Conservation (phyloP, 495 filamentous ascomycete species). For the Podospora anserina region DNA sequence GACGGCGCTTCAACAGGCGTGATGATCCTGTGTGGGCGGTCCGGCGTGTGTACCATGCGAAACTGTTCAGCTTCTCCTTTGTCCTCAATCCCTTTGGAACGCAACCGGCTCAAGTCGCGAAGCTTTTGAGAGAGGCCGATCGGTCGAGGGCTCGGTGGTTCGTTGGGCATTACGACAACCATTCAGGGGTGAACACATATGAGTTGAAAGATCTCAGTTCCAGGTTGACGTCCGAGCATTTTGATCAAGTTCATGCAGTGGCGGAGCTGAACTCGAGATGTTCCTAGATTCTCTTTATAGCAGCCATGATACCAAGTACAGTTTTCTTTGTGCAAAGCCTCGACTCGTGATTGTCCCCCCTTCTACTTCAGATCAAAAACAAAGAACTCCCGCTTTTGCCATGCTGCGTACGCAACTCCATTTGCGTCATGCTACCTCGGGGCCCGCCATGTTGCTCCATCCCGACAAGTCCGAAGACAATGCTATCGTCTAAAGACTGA, state of each 20-base stretch:
- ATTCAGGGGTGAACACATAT: neutral
- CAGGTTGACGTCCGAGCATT: neutral
- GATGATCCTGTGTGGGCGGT: conserved; percentile 20
- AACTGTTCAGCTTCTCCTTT: conserved; percentile 18
- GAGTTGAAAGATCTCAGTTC: neutral
- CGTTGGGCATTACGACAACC: conserved; percentile 4
- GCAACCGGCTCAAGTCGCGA: conserved; percentile 20
- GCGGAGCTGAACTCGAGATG: neutral
- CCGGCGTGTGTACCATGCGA: conserved; percentile 31
- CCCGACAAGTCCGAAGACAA: neutral
- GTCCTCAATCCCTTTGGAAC: conserved; percentile 6
- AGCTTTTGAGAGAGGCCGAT: conserved; percentile 23
- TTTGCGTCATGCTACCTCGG: neutral
- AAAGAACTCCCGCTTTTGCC: neutral
- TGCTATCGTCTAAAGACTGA: conserved; percentile 56
- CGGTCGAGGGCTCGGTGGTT: conserved; percentile 6
- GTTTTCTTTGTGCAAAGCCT: neutral
- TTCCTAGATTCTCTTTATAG: neutral
- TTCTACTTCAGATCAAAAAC: neutral
- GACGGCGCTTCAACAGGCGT: conserved; percentile 22
- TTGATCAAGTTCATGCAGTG: neutral
- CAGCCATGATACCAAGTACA: neutral
- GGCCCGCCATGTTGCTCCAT: neutral
- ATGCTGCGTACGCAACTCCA: neutral
- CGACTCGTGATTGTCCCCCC: neutral